Evolutionary conservation across 2,329 filamentous ascomycete species (phyloP).

Genomic region (Stagonosporopsis rhizophila): DNA sequence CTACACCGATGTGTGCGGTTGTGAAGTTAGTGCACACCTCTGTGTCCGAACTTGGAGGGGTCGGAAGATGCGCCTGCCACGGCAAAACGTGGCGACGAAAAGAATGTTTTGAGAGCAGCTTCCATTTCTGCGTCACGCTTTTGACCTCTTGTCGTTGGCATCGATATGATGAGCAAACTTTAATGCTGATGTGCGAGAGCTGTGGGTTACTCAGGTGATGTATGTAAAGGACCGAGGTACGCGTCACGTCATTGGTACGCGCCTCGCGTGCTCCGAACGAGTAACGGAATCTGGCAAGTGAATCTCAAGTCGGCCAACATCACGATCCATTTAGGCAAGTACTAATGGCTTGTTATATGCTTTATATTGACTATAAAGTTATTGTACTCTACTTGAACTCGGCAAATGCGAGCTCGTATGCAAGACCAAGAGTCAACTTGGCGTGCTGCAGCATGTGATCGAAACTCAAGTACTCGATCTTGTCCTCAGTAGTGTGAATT

Average conservation of each 20-base stretch:
- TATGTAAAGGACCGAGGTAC: slow-evolving; percentile 21
- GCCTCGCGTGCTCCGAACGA: slow-evolving; percentile 18
- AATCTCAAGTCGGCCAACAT: neutral
- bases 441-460: slow-evolving; percentile 94
- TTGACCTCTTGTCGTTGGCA: slow-evolving; percentile 39
- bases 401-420: slow-evolving; percentile 83
- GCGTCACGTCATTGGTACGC: slow-evolving; percentile 29
- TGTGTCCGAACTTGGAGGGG: slow-evolving; percentile 84
- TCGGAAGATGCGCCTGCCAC: slow-evolving; percentile 91
- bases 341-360: neutral
- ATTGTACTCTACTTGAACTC: slow-evolving; percentile 60
- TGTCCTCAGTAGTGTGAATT: slow-evolving; percentile 74
- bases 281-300: neutral
- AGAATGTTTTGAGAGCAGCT: slow-evolving; percentile 77
- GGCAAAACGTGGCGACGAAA: slow-evolving; percentile 79
- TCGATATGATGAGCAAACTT: slow-evolving; percentile 2
- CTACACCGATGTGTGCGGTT: neutral
- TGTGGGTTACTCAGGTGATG: neutral
- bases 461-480: slow-evolving; percentile 76
- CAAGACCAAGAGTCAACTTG: slow-evolving; percentile 80
- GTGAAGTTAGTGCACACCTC: slow-evolving; percentile 62
- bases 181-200: neutral
- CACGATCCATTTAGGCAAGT: neutral
- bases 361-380: neutral
- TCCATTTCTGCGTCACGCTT: slow-evolving; percentile 60